phyloP scores from a whole-genome alignment of 345 rosid species.

The Murraya paniculata region DNA sequence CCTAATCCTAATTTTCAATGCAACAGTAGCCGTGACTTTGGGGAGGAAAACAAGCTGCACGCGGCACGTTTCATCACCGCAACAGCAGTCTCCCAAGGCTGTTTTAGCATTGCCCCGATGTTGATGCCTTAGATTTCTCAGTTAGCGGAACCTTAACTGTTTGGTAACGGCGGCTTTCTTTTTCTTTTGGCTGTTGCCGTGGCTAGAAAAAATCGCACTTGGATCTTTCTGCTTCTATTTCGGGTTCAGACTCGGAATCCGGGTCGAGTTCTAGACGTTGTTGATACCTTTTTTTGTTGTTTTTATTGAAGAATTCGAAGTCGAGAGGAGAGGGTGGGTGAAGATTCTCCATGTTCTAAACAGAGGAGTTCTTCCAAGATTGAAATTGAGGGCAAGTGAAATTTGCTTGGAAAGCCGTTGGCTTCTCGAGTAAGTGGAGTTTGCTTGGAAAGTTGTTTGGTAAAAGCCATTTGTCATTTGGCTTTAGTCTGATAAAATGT shows the following conservation, averaged over 20 bases:
- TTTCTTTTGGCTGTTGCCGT: constrained; percentile 3
- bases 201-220: constrained; percentile 56
- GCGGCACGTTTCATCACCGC: no score
- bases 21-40: no score
- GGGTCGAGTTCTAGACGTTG: constrained; percentile 25
- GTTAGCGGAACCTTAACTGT: not conserved
- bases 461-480: constrained; percentile 45
- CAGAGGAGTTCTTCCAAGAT: no score
- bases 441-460: constrained; percentile 68
- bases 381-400: no score
- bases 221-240: constrained; percentile 54
- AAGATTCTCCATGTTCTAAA: constrained; percentile 94
- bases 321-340: constrained; percentile 91
- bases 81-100: no score
- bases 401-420: constrained; percentile 63
- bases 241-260: constrained; percentile 22
- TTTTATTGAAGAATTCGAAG: constrained; percentile 70
- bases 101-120: no score
- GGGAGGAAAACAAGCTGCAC: no score
- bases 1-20: no score
- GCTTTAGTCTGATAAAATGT: constrained; percentile 71
- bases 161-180: constrained; percentile 20
- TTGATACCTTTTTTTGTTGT: constrained; percentile 33
- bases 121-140: no score
- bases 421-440: constrained; percentile 56